Percentiles rank a stretch among this genome's conserved stretches.
phyloP scores from a whole-genome alignment of 305 asterid genomes.

The Plantago lanceolata region DNA sequence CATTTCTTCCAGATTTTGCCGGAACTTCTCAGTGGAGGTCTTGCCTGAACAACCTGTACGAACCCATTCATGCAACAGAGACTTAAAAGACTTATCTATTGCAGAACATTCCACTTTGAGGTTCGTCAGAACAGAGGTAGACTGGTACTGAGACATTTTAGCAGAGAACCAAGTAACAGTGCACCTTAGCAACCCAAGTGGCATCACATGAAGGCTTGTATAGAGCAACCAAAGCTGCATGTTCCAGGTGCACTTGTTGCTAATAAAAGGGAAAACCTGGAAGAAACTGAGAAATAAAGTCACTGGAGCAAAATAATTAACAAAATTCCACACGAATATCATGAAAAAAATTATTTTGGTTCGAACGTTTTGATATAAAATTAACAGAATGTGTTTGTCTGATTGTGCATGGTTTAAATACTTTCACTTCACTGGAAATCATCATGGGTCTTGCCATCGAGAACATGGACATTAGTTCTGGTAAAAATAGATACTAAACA shows the following conservation, averaged over 20 bases:
- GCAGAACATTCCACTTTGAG: slow-evolving; percentile 44
- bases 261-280: slow-evolving; percentile 59
- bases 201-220: slow-evolving; percentile 62
- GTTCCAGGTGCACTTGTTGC: slow-evolving; percentile 48
- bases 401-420: slow-evolving; percentile 6
- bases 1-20: slow-evolving; percentile 50
- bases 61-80: slow-evolving; percentile 60
- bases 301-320: slow-evolving; percentile 31
- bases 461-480: neutral
- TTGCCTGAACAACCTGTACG: slow-evolving; percentile 64
- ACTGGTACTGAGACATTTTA: slow-evolving; percentile 50
- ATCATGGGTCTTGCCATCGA: neutral
- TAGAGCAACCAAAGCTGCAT: slow-evolving; percentile 66
- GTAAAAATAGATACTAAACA: too few species aligned
- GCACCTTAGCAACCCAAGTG: slow-evolving; percentile 67
- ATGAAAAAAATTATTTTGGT: slow-evolving; percentile 2
- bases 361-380: neutral
- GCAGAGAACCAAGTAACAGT: slow-evolving; percentile 62
- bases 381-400: neutral
- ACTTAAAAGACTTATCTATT: slow-evolving; percentile 38
- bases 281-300: slow-evolving; percentile 41
- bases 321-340: neutral
- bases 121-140: slow-evolving; percentile 41
- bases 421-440: slow-evolving; percentile 13
- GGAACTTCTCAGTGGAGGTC: slow-evolving; percentile 49